Conservation (phyloP, 768 basidiomycete species). For the Amanita molliuscula region DNA sequence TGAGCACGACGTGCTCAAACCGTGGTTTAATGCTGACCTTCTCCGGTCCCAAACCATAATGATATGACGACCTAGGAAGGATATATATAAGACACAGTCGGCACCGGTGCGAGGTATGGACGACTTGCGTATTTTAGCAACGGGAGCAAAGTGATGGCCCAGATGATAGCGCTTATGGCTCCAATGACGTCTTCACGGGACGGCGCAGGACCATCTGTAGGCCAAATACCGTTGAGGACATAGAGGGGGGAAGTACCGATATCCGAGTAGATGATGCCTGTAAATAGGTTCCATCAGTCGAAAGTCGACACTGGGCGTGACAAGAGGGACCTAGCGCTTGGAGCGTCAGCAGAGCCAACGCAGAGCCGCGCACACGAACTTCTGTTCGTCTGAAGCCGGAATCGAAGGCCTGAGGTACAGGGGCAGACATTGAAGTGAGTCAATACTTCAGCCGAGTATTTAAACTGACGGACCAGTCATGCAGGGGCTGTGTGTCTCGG, state of each 20-base stretch:
- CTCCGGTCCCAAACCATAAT: constrained; percentile 25
- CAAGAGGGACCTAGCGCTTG: constrained; percentile 20
- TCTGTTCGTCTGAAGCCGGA: constrained; percentile 21
- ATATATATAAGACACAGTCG: neutral
- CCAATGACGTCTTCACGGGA: constrained; percentile 54
- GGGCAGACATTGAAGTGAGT: constrained; percentile 12
- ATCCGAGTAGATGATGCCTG: constrained; percentile 39
- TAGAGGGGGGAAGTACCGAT: constrained; percentile 56
- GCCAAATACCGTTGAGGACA: constrained; percentile 57
- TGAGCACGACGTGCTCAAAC: neutral
- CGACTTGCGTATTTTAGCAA: constrained; percentile 50
- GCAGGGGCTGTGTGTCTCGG: neutral
- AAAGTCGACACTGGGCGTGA: neutral
- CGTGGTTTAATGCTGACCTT: constrained; percentile 1
- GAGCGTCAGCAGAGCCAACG: constrained; percentile 22
- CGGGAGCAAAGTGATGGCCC: constrained; percentile 52
- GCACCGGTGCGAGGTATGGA: neutral
- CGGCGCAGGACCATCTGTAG: constrained; percentile 33
- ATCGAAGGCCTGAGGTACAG: constrained; percentile 14
- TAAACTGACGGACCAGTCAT: constrained; percentile 1
- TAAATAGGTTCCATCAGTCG: neutral
- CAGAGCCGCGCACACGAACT: constrained; percentile 18
- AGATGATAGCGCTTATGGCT: constrained; percentile 51
- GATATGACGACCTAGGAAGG: constrained; percentile 28
- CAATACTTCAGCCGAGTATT: constrained; percentile 1